Evolutionary conservation across 495 filamentous ascomycete genomes (phyloP), one percentile per base, ranked within the genome.

Genomic region (Pseudomonodictys pantanalensis): DNA sequence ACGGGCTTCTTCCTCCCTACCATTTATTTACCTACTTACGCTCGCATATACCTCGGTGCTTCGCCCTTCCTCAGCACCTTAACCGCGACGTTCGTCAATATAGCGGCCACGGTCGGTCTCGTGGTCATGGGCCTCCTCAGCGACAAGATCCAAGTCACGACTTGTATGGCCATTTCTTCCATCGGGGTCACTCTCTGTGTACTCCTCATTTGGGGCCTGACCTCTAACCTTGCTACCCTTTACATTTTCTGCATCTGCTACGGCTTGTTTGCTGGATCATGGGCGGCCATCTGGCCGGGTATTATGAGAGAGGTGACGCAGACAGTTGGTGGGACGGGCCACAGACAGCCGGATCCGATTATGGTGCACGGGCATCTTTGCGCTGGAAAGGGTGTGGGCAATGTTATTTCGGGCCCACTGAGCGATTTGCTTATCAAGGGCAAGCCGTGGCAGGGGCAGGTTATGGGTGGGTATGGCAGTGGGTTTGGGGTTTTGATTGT

Each of bases 261-360:
- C 70, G 88, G 88, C 2, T 75, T 89, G 52, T 89, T 87, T 62
- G 85, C 84, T 0, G 85, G 86, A 29, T 79, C 81, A 0, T 88
- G 81, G 56, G 80, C 77, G 2, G 75, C 76, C 0, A 86, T 81
- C 1, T 88, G 83, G 78, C 77, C 83, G 0, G 86, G 81, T 0
- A 74, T 86, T 22, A 80, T 85, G 58, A 80, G 73, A 9, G 75
- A 80, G 59, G 71, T 88, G 26, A 77, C 78, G 56, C 61, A 65
- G 49, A 70, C n/a, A n/a, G n/a, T n/a, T n/a, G n/a, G n/a, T n/a
- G n/a, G n/a, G n/a, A n/a, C n/a, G n/a, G n/a, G n/a, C n/a, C n/a
- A n/a, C n/a, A n/a, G n/a, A n/a, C n/a, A n/a, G n/a, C n/a, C n/a
- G n/a, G n/a, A n/a, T n/a, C n/a, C n/a, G n/a, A n/a, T n/a, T n/a